Evolutionary conservation across 2,329 filamentous ascomycete genomes (phyloP).

Genomic region (Lasiodiplodia sp.): DNA sequence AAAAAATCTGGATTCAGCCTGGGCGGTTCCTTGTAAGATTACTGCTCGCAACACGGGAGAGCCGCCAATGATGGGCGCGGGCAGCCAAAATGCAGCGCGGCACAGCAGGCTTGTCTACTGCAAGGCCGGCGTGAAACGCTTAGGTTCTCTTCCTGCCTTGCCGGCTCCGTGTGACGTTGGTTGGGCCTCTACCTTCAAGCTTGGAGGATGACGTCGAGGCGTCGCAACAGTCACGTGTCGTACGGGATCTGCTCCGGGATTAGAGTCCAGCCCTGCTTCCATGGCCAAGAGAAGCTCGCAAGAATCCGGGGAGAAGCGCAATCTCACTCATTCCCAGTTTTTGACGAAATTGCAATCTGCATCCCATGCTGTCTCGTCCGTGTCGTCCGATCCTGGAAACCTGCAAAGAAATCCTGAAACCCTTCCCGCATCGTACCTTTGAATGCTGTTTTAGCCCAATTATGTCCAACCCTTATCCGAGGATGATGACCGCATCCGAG

Average conservation of each 20-base stretch:
- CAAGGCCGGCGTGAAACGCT: conserved; percentile 8
- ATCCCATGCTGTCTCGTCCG: too few species aligned
- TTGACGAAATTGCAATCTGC: neutral
- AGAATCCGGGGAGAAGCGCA: conserved; percentile 3
- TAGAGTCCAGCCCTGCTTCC: neutral
- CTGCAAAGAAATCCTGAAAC: neutral
- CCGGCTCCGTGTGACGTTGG: conserved; percentile 10
- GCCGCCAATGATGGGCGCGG: conserved; percentile 12
- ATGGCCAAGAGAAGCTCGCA: neutral
- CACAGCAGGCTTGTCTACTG: neutral
- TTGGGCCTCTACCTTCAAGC: neutral
- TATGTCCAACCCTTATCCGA: neutral
- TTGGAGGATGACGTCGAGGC: conserved; percentile 5
- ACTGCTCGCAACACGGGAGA: conserved; percentile 1
- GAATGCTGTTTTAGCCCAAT: neutral
- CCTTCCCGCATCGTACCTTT: neutral
- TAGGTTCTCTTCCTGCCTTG: conserved; percentile 4
- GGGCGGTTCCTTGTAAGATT: conserved; percentile 15
- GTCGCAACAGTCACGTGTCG: neutral
- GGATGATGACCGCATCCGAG: neutral
- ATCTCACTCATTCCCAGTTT: conserved; percentile 9
- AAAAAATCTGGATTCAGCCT: conserved; percentile 7
- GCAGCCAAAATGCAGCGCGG: neutral
- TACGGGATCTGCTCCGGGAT: conserved; percentile 9
- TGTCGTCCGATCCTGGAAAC: neutral